Evolutionary conservation across 805 yeast genomes (phyloP), one percentile per base, ranked within the genome.

Genomic region (Pichia rugopelliculosa): DNA sequence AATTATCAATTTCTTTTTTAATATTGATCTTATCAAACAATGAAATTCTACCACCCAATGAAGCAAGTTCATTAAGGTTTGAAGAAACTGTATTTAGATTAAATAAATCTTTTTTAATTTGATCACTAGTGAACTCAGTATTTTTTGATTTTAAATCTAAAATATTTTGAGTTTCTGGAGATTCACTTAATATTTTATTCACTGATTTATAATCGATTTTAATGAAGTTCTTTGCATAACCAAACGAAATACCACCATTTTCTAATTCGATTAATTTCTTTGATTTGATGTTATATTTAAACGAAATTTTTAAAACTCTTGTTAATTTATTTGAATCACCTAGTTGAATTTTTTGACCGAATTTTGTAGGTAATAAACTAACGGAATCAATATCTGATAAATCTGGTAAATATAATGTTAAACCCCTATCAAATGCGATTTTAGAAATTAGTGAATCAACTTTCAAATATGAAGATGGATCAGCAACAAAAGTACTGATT

Each of bases 401-500:
- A 39, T 61, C 54, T 0, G 95, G 91, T 21, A 84, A 73, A 59
- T 90, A 91, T 1, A 82, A 73, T 0, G 96, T 87, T 21, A 78
- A 66, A 0, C 82, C 77, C 54, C 80, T 73, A 40, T 70, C 72
- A 52, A 72, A 75, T 0, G 95, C 96, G 44, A 78, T 72, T 41
- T 72, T 65, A 17, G 82, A 69, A 22, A 80, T 53, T 2, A 57
- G 53, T 15, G 60, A 53, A 7, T 56, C 50, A 1, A 73, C 73
- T 20, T 59, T 61, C 48, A 87, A 63, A 52, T 73, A 77, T 0
- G 96, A 82, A 0, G 87, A 72, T 0, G 97, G 97, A 61, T 91
- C 89, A 1, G 98, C 97, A 52, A 91, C 78, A 61, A 85, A 96
- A 2, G 88, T 72, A 26, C 82, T 75, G 6, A 90, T 54, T 10